Evolutionary conservation across 257 asterid genomes (phyloP).

Genomic region (Avicennia marina): DNA sequence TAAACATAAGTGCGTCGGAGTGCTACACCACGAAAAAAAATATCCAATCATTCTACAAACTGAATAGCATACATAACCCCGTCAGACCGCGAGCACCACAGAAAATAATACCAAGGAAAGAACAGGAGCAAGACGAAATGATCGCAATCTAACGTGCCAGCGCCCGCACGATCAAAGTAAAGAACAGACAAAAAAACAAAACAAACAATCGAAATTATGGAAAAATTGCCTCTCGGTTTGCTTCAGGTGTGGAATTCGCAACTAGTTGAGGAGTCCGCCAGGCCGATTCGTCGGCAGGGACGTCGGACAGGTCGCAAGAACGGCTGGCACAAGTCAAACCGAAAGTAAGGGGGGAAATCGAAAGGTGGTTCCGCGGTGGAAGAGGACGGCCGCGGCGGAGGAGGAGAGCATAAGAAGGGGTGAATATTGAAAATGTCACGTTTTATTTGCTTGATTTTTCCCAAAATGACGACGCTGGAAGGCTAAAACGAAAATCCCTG

Average conservation of each 20-base stretch:
- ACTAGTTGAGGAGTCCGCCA: constrained; percentile 13
- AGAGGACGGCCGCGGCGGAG: not conserved
- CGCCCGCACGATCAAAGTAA: not conserved
- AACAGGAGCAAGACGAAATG: constrained; percentile 7
- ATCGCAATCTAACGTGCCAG: constrained; percentile 24
- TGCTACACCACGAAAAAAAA: too few relatives aligned
- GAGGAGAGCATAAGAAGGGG: not conserved
- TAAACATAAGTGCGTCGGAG: too few relatives aligned
- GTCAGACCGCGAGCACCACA: not conserved
- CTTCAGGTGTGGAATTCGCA: constrained; percentile 19
- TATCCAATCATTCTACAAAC: not conserved
- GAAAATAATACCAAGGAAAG: not conserved
- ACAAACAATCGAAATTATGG: not conserved
- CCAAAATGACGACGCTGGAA: too few relatives aligned
- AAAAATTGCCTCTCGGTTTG: constrained; percentile 14
- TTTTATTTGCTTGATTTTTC: too few relatives aligned
- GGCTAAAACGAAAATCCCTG: too few relatives aligned
- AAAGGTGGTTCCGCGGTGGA: not conserved
- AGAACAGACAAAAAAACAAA: constrained; percentile 3
- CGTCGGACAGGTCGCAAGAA: not conserved
- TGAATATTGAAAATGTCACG: not conserved
- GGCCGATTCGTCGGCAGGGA: constrained; percentile 19
- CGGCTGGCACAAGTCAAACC: constrained; percentile 1
- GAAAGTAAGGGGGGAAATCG: not conserved
- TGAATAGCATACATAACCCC: constrained; percentile 1